Conservation (phyloP, 192 early-diverging fungal species). For the Cetraspora pellucida region DNA sequence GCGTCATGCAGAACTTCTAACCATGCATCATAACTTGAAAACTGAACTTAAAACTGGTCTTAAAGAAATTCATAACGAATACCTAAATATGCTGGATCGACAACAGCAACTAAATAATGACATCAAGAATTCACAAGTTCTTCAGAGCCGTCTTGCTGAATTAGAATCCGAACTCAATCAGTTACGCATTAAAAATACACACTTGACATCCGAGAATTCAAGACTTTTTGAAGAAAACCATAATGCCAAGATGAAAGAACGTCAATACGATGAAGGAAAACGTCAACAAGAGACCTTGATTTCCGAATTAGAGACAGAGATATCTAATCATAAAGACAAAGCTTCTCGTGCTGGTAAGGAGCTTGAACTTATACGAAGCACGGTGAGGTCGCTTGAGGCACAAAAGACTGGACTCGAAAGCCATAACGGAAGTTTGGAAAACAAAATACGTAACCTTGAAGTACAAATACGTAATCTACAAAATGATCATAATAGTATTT, state of each 20-base stretch:
- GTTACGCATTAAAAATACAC: not conserved
- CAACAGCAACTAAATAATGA: constrained; percentile 17
- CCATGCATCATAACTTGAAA: constrained; percentile 11
- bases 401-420: not conserved
- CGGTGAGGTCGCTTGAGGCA: not conserved
- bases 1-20: constrained; percentile 13
- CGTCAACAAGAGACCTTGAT: not conserved
- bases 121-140: not conserved
- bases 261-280: not conserved
- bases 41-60: not conserved
- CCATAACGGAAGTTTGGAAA: not conserved
- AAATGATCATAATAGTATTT: not conserved
- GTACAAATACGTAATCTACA: not conserved
- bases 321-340: not conserved
- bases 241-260: not conserved
- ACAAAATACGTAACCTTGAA: not conserved
- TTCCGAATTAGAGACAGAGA: not conserved
- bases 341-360: not conserved
- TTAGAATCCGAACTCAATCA: not conserved
- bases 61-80: not conserved
- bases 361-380: no score
- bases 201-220: not conserved
- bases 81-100: constrained; percentile 3
- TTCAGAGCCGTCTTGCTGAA: not conserved
- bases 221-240: constrained; percentile 10